Evolutionary conservation across 179 eudicot genomes (phyloP).

Genomic region (Silene coronaria): DNA sequence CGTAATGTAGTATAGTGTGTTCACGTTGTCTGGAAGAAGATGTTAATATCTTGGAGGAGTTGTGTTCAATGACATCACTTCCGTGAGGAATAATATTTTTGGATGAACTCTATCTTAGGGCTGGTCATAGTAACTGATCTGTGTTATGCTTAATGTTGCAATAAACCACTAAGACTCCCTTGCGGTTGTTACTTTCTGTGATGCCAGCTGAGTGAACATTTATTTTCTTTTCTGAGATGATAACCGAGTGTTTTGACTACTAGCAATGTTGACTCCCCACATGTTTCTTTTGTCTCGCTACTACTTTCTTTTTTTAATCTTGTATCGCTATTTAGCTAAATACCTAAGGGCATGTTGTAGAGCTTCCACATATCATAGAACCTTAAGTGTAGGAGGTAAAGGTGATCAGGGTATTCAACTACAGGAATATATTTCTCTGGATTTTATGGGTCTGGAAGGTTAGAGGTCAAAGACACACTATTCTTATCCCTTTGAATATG

Average conservation of each 20-base stretch:
- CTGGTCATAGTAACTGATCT: too few relatives aligned
- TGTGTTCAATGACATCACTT: too few relatives aligned
- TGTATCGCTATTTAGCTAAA: neutral
- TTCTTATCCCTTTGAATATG: neutral
- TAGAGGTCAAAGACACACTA: neutral
- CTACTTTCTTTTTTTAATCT: too few relatives aligned
- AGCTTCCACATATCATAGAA: neutral
- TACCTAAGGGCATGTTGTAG: neutral
- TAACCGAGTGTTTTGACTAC: too few relatives aligned
- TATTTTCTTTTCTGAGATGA: too few relatives aligned
- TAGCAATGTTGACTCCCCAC: neutral
- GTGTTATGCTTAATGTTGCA: too few relatives aligned
- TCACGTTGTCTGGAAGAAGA: too few relatives aligned
- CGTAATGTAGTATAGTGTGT: too few relatives aligned
- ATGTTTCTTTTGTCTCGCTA: slow-evolving; percentile 1
- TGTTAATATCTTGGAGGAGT: too few relatives aligned
- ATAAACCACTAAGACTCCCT: too few relatives aligned
- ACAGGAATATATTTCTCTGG: neutral
- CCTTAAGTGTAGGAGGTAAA: neutral
- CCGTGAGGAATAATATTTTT: too few relatives aligned
- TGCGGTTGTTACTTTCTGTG: neutral
- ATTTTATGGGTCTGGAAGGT: neutral
- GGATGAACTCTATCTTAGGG: too few relatives aligned
- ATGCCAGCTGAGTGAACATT: neutral
- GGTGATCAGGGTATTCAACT: neutral